A percentile compares a stretch with the other conserved stretches of the same genome.
Evolutionary conservation across 2,329 filamentous ascomycete species (phyloP).

Genomic region (Sclerotinia spermophila): DNA sequence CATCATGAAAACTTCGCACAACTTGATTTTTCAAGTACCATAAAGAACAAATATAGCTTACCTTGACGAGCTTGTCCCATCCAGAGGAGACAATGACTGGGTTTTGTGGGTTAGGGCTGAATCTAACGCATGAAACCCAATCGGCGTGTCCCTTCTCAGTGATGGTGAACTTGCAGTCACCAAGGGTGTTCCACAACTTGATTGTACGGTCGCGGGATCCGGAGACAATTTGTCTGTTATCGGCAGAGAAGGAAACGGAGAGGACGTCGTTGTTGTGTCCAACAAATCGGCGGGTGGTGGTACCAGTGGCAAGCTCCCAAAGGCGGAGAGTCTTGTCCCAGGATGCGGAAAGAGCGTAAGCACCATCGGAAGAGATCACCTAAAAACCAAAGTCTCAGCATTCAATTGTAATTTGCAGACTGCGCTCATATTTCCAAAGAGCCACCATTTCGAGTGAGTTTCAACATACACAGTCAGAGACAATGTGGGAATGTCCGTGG

Average conservation of each 20-base stretch:
- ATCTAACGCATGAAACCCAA: constrained; percentile 99
- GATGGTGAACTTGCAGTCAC: constrained; percentile 99
- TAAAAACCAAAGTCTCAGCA: constrained; percentile 46
- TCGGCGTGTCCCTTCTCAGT: constrained; percentile 99
- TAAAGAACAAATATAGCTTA: constrained; percentile 50
- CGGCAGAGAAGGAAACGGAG: constrained; percentile 99
- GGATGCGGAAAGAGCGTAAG: constrained; percentile 96
- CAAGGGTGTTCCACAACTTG: constrained; percentile 99
- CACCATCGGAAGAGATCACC: constrained; percentile 99
- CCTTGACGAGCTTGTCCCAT: constrained; percentile 99
- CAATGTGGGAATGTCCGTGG: constrained; percentile 98
- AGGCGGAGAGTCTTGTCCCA: constrained; percentile 99
- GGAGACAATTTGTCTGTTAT: constrained; percentile 99
- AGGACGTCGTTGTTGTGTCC: constrained; percentile 99
- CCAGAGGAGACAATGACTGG: constrained; percentile 97
- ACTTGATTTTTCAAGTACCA: constrained; percentile 24
- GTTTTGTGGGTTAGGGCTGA: constrained; percentile 99
- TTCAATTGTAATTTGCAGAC: constrained; percentile 31
- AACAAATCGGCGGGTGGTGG: constrained; percentile 96
- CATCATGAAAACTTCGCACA: constrained; percentile 68
- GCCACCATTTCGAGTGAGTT: constrained; percentile 17
- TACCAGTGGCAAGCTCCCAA: constrained; percentile 97
- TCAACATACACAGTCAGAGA: constrained; percentile 95
- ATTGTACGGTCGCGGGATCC: constrained; percentile 97
- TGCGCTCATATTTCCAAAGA: constrained; percentile 17